A percentile compares a stretch with the other conserved stretches of the same genome.
Conservation (phyloP, 2,329 filamentous ascomycete species). For the Epichloe uncinata region DNA sequence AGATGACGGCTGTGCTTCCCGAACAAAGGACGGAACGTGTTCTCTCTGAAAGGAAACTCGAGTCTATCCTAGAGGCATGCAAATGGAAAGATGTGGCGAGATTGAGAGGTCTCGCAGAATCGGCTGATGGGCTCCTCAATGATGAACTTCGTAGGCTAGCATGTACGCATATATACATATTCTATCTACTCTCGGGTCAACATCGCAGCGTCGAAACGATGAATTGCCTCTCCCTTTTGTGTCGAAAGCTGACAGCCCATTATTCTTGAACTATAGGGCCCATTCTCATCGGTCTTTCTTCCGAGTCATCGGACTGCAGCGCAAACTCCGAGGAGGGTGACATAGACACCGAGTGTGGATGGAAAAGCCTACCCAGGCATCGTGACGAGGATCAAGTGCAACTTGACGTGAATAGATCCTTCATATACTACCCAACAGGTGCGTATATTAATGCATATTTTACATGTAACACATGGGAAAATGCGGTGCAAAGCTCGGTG, state of each 20-base stretch:
- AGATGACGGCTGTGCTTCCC: slow-evolving; percentile 5
- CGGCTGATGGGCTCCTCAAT: slow-evolving; percentile 51
- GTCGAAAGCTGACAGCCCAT: not conserved
- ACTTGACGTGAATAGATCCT: slow-evolving; percentile 89
- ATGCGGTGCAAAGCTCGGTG: not conserved
- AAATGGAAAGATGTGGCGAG: slow-evolving; percentile 38
- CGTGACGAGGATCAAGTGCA: slow-evolving; percentile 81
- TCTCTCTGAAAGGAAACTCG: not conserved
- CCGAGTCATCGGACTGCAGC: not conserved
- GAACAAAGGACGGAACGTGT: not conserved
- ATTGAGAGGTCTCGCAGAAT: slow-evolving; percentile 46
- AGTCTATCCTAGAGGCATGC: slow-evolving; percentile 40
- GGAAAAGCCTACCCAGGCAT: slow-evolving; percentile 59
- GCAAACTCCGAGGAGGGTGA: not conserved
- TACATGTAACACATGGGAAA: not conserved
- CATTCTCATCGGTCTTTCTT: slow-evolving; percentile 34
- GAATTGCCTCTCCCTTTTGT: not conserved
- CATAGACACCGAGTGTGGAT: slow-evolving; percentile 21
- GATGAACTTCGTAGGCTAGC: slow-evolving; percentile 58
- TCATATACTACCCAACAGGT: slow-evolving; percentile 89
- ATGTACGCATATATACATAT: slow-evolving; percentile 41
- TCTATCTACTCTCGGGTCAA: slow-evolving; percentile 2
- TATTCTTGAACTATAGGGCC: slow-evolving; percentile 38
- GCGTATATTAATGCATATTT: slow-evolving; percentile 9
- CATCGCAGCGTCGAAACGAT: slow-evolving; percentile 1